phyloP scores from a whole-genome alignment of 441 rosid species.

The Pelargonium cotyledonis region DNA sequence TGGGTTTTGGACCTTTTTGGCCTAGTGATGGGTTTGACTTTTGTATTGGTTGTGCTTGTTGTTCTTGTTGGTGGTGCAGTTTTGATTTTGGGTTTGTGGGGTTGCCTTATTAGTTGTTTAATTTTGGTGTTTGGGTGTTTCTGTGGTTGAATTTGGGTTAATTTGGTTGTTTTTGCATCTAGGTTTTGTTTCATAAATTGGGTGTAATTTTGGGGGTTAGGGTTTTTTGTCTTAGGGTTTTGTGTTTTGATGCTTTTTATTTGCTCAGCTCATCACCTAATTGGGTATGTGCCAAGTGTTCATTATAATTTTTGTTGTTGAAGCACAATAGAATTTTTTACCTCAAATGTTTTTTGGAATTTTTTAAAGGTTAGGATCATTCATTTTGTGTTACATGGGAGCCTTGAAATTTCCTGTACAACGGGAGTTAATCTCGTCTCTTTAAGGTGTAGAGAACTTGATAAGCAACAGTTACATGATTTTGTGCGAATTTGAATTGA shows the following conservation, averaged over 20 bases:
- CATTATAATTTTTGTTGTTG: no score
- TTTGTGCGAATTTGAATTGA: not conserved
- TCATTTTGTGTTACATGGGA: not conserved
- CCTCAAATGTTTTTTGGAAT: no score
- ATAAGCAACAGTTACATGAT: not conserved
- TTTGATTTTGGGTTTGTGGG: not conserved
- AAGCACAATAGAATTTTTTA: no score
- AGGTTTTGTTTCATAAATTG: not conserved
- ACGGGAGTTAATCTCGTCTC: not conserved
- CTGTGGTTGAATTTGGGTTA: not conserved
- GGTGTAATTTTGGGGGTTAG: not conserved
- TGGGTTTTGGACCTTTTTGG: not conserved
- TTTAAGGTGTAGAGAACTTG: not conserved
- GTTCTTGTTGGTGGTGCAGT: not conserved
- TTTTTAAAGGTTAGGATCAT: not conserved
- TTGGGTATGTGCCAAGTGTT: not conserved
- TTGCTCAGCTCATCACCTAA: not conserved
- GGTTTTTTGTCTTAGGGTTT: not conserved
- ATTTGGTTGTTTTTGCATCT: not conserved
- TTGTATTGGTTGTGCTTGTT: not conserved
- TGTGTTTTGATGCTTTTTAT: not conserved
- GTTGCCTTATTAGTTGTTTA: not conserved
- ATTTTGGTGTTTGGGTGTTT: not conserved
- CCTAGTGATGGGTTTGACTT: not conserved
- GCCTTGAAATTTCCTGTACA: no score